These are phyloP conservation scores for Coleophoma cylindrospora DNA, from an alignment of 2,329 filamentous ascomycete genomes.

Conservation along the genomic window DNA sequence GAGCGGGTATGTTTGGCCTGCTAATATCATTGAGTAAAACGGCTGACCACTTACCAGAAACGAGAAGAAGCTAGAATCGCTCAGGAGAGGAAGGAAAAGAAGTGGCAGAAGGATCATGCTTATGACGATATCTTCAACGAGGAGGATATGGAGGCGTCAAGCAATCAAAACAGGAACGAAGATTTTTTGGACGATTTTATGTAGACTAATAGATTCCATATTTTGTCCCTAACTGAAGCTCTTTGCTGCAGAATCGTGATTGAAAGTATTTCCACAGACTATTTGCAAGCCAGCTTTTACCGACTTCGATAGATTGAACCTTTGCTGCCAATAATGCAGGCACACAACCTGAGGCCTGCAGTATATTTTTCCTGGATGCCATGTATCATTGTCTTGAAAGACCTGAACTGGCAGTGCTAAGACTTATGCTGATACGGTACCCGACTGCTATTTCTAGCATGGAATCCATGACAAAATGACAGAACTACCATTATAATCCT, in stretches of 20 bases:
- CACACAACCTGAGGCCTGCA: too few relatives aligned
- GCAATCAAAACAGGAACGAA: slow-evolving; percentile 78
- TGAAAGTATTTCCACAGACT: not conserved
- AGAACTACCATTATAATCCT: not conserved
- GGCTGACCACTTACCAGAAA: slow-evolving; percentile 40
- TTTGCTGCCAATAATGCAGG: not conserved
- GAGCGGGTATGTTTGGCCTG: slow-evolving; percentile 45
- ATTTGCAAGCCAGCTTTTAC: not conserved
- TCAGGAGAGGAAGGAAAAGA: slow-evolving; percentile 81
- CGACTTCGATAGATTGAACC: not conserved
- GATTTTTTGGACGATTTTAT: slow-evolving; percentile 92
- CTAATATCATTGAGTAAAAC: too few relatives aligned
- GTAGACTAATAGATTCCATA: slow-evolving; percentile 40
- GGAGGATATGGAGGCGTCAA: slow-evolving; percentile 69
- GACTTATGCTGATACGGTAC: too few relatives aligned
- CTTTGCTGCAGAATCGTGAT: not conserved
- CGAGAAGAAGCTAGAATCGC: slow-evolving; percentile 70
- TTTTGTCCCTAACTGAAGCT: not conserved
- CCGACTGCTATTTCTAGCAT: too few relatives aligned
- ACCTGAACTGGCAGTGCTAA: too few relatives aligned
- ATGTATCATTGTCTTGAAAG: too few relatives aligned
- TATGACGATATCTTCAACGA: slow-evolving; percentile 91
- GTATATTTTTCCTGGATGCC: too few relatives aligned
- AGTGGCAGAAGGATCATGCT: slow-evolving; percentile 95
- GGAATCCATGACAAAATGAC: too few relatives aligned